Evolutionary conservation across 2,329 filamentous ascomycete species (phyloP).

Genomic region (Alternaria conjuncta): DNA sequence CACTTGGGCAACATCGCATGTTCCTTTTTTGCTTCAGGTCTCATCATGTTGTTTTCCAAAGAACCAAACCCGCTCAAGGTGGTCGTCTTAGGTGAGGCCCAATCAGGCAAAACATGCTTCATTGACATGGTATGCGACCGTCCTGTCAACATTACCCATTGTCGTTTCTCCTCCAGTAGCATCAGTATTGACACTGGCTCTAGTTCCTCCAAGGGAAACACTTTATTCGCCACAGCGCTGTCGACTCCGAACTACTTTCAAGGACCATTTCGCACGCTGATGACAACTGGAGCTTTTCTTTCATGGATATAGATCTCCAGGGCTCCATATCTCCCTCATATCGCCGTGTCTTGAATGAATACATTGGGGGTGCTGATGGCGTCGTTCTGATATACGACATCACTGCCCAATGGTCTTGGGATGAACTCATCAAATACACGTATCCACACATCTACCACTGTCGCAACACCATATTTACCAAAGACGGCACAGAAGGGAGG

Average conservation of each 20-base stretch:
- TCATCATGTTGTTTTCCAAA: not conserved
- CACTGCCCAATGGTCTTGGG: slow-evolving; percentile 28
- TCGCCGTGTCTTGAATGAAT: not conserved
- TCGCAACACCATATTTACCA: slow-evolving; percentile 7
- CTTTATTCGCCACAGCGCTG: slow-evolving; percentile 8
- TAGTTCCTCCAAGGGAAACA: slow-evolving; percentile 15
- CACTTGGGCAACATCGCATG: not conserved
- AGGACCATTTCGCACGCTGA: slow-evolving; percentile 17
- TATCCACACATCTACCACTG: slow-evolving; percentile 25
- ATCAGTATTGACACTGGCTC: not conserved
- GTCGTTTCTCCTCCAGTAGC: not conserved
- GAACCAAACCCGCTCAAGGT: slow-evolving; percentile 6
- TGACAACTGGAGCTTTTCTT: slow-evolving; percentile 6
- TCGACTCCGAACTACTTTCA: slow-evolving; percentile 7
- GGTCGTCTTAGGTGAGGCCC: slow-evolving; percentile 29
- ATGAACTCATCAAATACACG: slow-evolving; percentile 22
- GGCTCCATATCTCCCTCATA: slow-evolving; percentile 12
- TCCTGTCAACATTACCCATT: not conserved
- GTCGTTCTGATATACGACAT: slow-evolving; percentile 41
- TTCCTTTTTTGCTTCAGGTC: not conserved
- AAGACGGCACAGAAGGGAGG: not conserved
- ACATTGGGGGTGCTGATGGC: slow-evolving; percentile 23
- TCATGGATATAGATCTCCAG: slow-evolving; percentile 31
- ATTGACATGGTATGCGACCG: slow-evolving; percentile 26
- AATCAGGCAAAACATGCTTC: slow-evolving; percentile 37